Conservation (phyloP, 306 rosid genomes). For the Sindora glabra region DNA sequence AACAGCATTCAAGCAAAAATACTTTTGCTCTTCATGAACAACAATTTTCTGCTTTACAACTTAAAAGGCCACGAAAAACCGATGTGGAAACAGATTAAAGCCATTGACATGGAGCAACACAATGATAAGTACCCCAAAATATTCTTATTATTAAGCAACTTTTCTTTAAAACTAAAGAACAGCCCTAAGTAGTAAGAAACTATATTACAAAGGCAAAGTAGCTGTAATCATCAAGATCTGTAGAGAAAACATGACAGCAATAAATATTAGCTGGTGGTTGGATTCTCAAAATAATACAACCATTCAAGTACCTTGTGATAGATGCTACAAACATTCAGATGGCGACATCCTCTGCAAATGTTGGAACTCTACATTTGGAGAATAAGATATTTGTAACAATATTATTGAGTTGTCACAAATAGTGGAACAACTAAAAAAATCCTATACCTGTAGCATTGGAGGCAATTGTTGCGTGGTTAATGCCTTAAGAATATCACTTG, state of each 20-base stretch:
- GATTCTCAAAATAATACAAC: slow-evolving; percentile 3
- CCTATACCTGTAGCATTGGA: slow-evolving; percentile 61
- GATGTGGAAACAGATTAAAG: background rate
- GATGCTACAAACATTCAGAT: slow-evolving; percentile 74
- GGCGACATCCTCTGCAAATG: slow-evolving; percentile 87
- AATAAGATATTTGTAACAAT: slow-evolving; percentile 2
- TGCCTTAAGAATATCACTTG: slow-evolving; percentile 74
- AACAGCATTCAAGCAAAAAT: background rate
- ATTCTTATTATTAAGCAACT: too few relatives aligned
- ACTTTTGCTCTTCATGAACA: background rate
- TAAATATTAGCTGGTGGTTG: background rate
- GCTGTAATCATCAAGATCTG: slow-evolving; percentile 8
- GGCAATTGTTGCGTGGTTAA: slow-evolving; percentile 65
- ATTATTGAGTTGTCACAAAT: slow-evolving; percentile 9
- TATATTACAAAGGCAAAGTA: background rate
- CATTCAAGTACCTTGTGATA: slow-evolving; percentile 71
- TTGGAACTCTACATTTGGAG: slow-evolving; percentile 49
- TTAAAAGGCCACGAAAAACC: background rate
- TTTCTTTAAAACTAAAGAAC: background rate
- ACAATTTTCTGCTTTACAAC: background rate
- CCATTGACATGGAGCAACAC: background rate
- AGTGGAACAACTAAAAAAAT: slow-evolving; percentile 12
- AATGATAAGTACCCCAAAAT: background rate
- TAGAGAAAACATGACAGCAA: background rate
- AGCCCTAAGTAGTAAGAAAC: background rate